Evolutionary conservation across 2,329 filamentous ascomycete genomes (phyloP).

Genomic region (Lecanosticta acicola): DNA sequence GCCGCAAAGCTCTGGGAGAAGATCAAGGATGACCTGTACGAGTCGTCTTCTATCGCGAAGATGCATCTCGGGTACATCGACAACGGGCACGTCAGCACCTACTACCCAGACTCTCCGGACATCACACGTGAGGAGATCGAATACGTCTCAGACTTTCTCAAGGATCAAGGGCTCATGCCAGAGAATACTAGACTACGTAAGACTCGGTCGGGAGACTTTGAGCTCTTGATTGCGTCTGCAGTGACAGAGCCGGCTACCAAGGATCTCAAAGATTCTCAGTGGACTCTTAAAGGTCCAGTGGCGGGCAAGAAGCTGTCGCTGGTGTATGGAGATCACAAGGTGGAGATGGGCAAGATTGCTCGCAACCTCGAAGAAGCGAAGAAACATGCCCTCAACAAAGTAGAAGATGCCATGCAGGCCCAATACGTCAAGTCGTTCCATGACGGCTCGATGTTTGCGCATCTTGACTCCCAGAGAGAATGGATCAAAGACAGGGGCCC

Average conservation of each 20-base stretch:
- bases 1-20: conserved; percentile 38
- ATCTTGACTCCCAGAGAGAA: conserved; percentile 46
- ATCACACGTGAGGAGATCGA: conserved; percentile 47
- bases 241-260: conserved; percentile 36
- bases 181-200: conserved; percentile 48
- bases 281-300: conserved; percentile 39
- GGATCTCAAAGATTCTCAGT: conserved; percentile 42
- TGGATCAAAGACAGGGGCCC: conserved; percentile 52
- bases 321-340: conserved; percentile 43
- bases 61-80: conserved; percentile 49
- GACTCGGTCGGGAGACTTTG: conserved; percentile 39
- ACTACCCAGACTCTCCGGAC: conserved; percentile 46
- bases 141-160: conserved; percentile 42
- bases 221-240: conserved; percentile 46
- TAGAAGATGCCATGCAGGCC: conserved; percentile 41
- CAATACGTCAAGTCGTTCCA: conserved; percentile 47
- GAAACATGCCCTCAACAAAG: conserved; percentile 44
- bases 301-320: conserved; percentile 44
- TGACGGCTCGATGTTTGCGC: conserved; percentile 47
- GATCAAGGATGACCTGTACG: conserved; percentile 43
- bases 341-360: conserved; percentile 44
- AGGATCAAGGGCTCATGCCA: conserved; percentile 43
- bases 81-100: conserved; percentile 44
- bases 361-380: conserved; percentile 43
- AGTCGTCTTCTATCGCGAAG: conserved; percentile 36